These are phyloP conservation scores for Trametes versicolor DNA, from an alignment of 1,284 basidiomycete genomes.

Conservation along the genomic window DNA sequence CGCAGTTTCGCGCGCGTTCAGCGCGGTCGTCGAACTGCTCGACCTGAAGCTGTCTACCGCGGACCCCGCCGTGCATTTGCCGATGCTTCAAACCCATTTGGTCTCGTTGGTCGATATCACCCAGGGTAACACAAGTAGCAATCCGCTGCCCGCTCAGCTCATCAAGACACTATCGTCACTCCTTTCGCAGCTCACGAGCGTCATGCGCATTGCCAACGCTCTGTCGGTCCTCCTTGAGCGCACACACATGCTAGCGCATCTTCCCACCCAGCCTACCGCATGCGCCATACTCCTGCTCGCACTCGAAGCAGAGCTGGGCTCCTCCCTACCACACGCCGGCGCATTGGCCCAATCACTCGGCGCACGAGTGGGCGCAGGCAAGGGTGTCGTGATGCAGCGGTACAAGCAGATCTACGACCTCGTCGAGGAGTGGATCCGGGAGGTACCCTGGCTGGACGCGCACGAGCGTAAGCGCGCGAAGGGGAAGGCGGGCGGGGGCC, in stretches of 20 bases:
- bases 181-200: conserved; percentile 49
- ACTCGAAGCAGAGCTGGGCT: conserved; percentile 69
- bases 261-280: conserved; percentile 61
- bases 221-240: conserved; percentile 63
- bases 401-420: conserved; percentile 72
- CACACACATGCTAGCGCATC: conserved; percentile 48
- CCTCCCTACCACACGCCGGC: conserved; percentile 61
- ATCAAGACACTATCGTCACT: conserved; percentile 52
- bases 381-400: conserved; percentile 68
- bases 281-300: conserved; percentile 77
- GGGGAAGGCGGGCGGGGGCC: conserved; percentile 47
- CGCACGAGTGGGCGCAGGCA: conserved; percentile 55
- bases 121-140: conserved; percentile 28
- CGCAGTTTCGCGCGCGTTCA: conserved; percentile 64
- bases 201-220: conserved; percentile 62
- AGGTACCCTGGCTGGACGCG: conserved; percentile 72
- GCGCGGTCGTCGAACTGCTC: conserved; percentile 58
- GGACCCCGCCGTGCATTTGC: conserved; percentile 54
- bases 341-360: conserved; percentile 67
- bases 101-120: conserved; percentile 46
- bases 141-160: conserved; percentile 50
- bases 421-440: conserved; percentile 65
- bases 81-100: conserved; percentile 59
- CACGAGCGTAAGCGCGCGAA: conserved; percentile 46
- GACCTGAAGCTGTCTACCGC: conserved; percentile 56